Conservation (phyloP, 495 filamentous ascomycete genomes). For the Physcia stellaris region DNA sequence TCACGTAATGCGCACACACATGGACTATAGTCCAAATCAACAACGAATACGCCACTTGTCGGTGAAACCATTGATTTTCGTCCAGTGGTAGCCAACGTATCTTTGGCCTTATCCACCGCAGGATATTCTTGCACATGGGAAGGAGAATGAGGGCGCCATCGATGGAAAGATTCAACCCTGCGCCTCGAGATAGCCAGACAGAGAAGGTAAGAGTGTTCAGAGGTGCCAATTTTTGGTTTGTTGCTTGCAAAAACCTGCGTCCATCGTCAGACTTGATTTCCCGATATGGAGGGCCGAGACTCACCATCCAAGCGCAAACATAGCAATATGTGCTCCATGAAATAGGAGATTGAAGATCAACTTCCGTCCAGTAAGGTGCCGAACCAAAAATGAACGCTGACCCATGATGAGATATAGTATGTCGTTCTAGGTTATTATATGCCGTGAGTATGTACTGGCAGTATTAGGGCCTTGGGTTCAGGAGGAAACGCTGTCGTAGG, state of each 20-base stretch:
- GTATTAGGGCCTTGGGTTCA: too few relatives aligned
- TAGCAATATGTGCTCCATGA: constrained; percentile 64
- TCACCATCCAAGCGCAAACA: constrained; percentile 87
- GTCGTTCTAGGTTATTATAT: too few relatives aligned
- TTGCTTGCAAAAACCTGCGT: constrained; percentile 61
- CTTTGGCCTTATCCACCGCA: constrained; percentile 75
- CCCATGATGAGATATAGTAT: too few relatives aligned
- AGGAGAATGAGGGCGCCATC: constrained; percentile 81
- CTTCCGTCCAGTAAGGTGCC: constrained; percentile 48
- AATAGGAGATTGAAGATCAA: constrained; percentile 74
- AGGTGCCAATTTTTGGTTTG: constrained; percentile 48
- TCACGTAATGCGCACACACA: constrained; percentile 77
- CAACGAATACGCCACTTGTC: constrained; percentile 83
- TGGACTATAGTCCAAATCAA: constrained; percentile 74
- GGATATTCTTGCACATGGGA: constrained; percentile 85
- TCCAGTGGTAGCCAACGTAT: constrained; percentile 80
- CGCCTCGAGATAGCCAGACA: constrained; percentile 92
- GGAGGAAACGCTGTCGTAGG: too few relatives aligned
- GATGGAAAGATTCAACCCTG: constrained; percentile 65
- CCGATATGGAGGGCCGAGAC: constrained; percentile 10
- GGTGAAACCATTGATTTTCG: constrained; percentile 92
- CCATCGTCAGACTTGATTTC: neutral
- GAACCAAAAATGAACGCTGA: constrained; percentile 11
- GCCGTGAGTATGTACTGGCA: too few relatives aligned
- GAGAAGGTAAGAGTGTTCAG: constrained; percentile 77